These are phyloP conservation scores for Mycena rosella DNA, from an alignment of 768 basidiomycete species.

Conservation along the genomic window DNA sequence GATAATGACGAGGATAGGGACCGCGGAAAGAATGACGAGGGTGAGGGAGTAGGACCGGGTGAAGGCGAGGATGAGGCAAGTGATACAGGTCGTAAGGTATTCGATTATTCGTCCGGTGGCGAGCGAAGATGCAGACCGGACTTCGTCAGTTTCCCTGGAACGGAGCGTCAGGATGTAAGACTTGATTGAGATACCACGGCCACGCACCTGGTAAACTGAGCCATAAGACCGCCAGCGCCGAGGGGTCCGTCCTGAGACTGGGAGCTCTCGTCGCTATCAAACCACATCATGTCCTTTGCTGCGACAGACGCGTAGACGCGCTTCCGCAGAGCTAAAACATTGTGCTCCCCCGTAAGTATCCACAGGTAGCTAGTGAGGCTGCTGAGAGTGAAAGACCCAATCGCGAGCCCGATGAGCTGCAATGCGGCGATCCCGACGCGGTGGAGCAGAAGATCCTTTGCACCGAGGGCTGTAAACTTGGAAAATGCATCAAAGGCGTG, in stretches of 20 bases:
- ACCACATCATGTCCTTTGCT: slow-evolving; percentile 88
- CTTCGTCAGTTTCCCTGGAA: slow-evolving; percentile 92
- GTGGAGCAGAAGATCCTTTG: slow-evolving; percentile 65
- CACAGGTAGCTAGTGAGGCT: slow-evolving; percentile 84
- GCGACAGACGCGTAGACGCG: slow-evolving; percentile 78
- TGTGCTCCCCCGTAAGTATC: slow-evolving; percentile 90
- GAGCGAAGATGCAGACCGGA: slow-evolving; percentile 86
- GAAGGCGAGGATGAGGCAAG: slow-evolving; percentile 88
- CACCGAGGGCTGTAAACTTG: slow-evolving; percentile 57
- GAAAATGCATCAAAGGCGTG: slow-evolving; percentile 82
- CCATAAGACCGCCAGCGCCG: slow-evolving; percentile 93
- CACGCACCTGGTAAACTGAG: slow-evolving; percentile 85
- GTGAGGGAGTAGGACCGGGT: slow-evolving; percentile 84
- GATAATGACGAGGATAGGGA: slow-evolving; percentile 84
- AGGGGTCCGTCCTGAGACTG: slow-evolving; percentile 58
- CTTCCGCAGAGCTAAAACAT: slow-evolving; percentile 75
- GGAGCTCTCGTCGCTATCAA: slow-evolving; percentile 74
- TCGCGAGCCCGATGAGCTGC: slow-evolving; percentile 74
- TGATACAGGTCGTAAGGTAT: slow-evolving; percentile 82
- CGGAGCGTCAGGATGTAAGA: slow-evolving; percentile 5
- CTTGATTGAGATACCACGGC: not conserved
- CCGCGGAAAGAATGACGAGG: slow-evolving; percentile 90
- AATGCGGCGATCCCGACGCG: slow-evolving; percentile 73
- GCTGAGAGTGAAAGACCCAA: slow-evolving; percentile 77
- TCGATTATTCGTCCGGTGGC: slow-evolving; percentile 85